A percentile compares a stretch with the other conserved stretches of the same genome.
phyloP scores from a whole-genome alignment of 192 early-diverging fungal genomes.

The Podila minutissima region DNA sequence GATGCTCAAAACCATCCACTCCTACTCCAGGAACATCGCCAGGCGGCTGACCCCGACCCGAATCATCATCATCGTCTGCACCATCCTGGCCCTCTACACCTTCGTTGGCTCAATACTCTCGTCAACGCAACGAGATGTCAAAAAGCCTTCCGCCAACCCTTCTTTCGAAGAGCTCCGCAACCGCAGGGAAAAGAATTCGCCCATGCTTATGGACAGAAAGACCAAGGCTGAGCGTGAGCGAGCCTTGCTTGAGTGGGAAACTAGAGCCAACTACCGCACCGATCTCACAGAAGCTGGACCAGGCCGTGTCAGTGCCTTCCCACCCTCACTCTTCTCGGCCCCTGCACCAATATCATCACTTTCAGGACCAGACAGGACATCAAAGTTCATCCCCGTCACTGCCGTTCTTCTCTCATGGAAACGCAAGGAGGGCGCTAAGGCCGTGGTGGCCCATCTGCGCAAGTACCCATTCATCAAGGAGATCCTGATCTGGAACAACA shows the following conservation, averaged over 20 bases:
- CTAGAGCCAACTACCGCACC: slow-evolving; percentile 38
- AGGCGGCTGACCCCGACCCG: slow-evolving; percentile 20
- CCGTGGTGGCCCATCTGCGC: slow-evolving; percentile 51
- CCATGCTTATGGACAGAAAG: slow-evolving; percentile 18
- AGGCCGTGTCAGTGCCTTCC: slow-evolving; percentile 25
- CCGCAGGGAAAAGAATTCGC: background rate
- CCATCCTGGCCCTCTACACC: slow-evolving; percentile 24
- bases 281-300: slow-evolving; percentile 34
- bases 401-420: slow-evolving; percentile 59
- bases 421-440: slow-evolving; percentile 50
- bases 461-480: slow-evolving; percentile 61
- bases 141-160: background rate
- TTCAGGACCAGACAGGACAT: background rate
- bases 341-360: background rate
- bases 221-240: slow-evolving; percentile 20
- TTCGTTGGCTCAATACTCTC: slow-evolving; percentile 1
- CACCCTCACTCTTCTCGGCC: slow-evolving; percentile 16
- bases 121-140: slow-evolving; percentile 1
- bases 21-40: slow-evolving; percentile 14
- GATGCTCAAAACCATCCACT: background rate
- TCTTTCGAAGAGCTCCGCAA: slow-evolving; percentile 1
- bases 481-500: slow-evolving; percentile 62
- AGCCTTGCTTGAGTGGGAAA: slow-evolving; percentile 43
- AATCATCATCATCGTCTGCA: slow-evolving; percentile 16
- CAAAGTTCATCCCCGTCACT: slow-evolving; percentile 53